Conservation (phyloP, 169 alveolate genomes). For the Cryptosporidium baileyi region DNA sequence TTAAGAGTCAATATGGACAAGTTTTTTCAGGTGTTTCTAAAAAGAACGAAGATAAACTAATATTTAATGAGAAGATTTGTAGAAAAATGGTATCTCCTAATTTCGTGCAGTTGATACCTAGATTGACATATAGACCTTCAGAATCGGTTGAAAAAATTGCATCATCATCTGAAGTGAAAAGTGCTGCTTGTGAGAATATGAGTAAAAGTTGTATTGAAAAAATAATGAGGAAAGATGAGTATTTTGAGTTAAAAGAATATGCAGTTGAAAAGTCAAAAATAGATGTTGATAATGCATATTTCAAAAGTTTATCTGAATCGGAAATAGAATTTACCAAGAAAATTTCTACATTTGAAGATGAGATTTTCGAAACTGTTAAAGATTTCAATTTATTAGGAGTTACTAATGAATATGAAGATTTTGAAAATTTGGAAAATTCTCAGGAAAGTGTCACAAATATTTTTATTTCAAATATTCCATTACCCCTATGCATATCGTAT, state of each 20-base stretch:
- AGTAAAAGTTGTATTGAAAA: too few species aligned
- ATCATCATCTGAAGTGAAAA: too few species aligned
- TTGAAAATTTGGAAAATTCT: too few species aligned
- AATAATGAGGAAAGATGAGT: background rate
- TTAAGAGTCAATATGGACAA: too few species aligned
- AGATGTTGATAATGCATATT: background rate
- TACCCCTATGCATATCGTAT: constrained; percentile 5
- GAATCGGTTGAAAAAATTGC: too few species aligned
- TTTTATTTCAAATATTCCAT: constrained; percentile 8
- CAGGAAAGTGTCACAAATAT: background rate
- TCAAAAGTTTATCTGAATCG: background rate
- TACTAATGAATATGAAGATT: too few species aligned
- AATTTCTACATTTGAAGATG: background rate
- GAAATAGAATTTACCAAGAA: background rate
- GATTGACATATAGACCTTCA: background rate
- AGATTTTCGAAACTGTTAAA: background rate
- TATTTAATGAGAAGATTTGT: background rate
- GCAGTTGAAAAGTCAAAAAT: background rate
- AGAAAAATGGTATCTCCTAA: constrained; percentile 9
- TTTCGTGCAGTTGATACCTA: constrained; percentile 1
- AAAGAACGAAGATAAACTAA: too few species aligned
- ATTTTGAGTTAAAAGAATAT: background rate
- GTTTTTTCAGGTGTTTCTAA: too few species aligned
- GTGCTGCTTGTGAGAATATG: too few species aligned
- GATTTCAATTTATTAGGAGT: too few species aligned